These are phyloP conservation scores for Monilinia vaccinii-corymbosi DNA, from an alignment of 2,329 filamentous ascomycete genomes.

Conservation along the genomic window DNA sequence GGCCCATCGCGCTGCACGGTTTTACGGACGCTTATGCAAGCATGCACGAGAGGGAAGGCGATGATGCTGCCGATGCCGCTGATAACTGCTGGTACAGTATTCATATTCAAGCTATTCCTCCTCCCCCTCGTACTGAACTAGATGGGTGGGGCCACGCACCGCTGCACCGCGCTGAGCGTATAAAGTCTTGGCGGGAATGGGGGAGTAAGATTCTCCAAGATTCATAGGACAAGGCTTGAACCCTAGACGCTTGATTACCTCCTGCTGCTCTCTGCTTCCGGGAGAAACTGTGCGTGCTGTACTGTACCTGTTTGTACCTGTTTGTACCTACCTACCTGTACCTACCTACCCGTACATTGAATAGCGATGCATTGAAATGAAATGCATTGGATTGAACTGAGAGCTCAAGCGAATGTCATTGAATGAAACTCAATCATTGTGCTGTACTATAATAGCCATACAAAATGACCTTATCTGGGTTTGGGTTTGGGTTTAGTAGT, in stretches of 20 bases:
- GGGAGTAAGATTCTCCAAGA: too few species aligned
- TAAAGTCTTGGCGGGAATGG: slow-evolving; percentile 7
- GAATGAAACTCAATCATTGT: not conserved
- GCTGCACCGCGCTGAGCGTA: slow-evolving; percentile 12
- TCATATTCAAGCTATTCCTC: not conserved
- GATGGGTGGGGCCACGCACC: not conserved
- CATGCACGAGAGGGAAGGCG: not conserved
- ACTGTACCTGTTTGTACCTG: too few species aligned
- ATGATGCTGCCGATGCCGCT: not conserved
- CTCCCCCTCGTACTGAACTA: not conserved
- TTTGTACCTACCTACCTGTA: too few species aligned
- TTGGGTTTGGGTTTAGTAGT: too few species aligned
- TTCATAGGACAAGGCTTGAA: not conserved
- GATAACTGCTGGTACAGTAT: not conserved
- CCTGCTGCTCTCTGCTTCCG: too few species aligned
- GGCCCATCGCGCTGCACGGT: not conserved
- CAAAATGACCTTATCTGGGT: too few species aligned
- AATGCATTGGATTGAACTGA: not conserved
- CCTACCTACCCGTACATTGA: too few species aligned
- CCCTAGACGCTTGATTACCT: slow-evolving; percentile 5
- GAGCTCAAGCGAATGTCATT: not conserved
- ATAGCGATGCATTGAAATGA: not conserved
- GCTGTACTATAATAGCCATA: too few species aligned
- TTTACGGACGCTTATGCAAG: not conserved
- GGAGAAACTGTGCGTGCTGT: not conserved